Conservation (phyloP, 805 yeast species). For the Metschnikowia drakensbergensis region DNA sequence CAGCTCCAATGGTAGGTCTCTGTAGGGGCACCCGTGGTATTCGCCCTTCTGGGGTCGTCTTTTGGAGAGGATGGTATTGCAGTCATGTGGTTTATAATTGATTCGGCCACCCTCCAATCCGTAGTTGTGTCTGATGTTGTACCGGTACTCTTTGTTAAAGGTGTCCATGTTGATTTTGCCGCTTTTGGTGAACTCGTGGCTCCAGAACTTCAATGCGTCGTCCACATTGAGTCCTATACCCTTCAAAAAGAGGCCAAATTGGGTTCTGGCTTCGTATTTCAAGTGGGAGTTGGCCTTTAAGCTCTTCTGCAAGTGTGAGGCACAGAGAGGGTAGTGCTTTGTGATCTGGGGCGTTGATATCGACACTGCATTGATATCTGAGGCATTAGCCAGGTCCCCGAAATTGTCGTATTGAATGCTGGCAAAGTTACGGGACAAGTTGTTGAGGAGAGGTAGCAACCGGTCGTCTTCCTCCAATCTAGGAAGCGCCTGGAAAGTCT, state of each 20-base stretch:
- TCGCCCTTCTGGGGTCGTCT: conserved; percentile 68
- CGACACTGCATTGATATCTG: conserved; percentile 56
- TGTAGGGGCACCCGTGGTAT: conserved; percentile 90
- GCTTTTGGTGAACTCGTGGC: conserved; percentile 57
- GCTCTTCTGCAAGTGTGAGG: conserved; percentile 60
- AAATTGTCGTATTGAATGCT: conserved; percentile 53
- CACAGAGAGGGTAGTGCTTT: conserved; percentile 81
- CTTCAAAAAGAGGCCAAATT: conserved; percentile 77
- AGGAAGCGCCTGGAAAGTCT: conserved; percentile 75
- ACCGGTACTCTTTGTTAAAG: conserved; percentile 83
- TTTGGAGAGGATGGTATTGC: conserved; percentile 68
- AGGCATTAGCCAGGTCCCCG: conserved; percentile 28
- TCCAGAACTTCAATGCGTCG: conserved; percentile 87
- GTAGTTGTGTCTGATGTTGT: conserved; percentile 83
- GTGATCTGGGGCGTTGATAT: conserved; percentile 52
- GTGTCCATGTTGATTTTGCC: conserved; percentile 59
- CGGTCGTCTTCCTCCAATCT: conserved; percentile 90
- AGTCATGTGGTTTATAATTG: conserved; percentile 82
- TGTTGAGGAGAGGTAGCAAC: conserved; percentile 75
- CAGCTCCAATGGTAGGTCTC: conserved; percentile 66
- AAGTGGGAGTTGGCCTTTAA: conserved; percentile 64
- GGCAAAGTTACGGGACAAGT: conserved; percentile 56
- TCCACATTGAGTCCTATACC: conserved; percentile 86
- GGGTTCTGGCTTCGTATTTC: conserved; percentile 80
- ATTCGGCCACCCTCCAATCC: conserved; percentile 90